These are phyloP conservation scores for Komagataella pastoris DNA, from an alignment of 805 yeast genomes.

Conservation along the genomic window DNA sequence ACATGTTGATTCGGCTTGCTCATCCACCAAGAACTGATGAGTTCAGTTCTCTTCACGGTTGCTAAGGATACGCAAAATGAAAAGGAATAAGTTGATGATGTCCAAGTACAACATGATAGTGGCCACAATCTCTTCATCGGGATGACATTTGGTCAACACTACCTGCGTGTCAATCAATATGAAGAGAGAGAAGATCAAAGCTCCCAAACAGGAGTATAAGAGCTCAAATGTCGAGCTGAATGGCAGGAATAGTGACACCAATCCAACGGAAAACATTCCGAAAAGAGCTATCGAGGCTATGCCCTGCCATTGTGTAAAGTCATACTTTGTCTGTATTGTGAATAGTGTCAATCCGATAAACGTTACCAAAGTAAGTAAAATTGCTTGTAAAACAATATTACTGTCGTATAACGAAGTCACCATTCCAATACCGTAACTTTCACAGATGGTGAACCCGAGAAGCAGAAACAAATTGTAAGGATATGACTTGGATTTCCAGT, in stretches of 20 bases:
- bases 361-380: slow-evolving; percentile 51
- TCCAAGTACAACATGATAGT: slow-evolving; percentile 72
- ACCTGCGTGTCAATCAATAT: slow-evolving; percentile 73
- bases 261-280: slow-evolving; percentile 58
- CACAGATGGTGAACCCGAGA: slow-evolving; percentile 61
- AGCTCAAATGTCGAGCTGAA: slow-evolving; percentile 43
- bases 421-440: slow-evolving; percentile 61
- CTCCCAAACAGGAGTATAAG: slow-evolving; percentile 61
- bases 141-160: slow-evolving; percentile 58
- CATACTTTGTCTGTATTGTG: slow-evolving; percentile 70
- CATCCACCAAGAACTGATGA: background rate
- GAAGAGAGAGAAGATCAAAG: slow-evolving; percentile 57
- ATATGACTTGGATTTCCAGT: slow-evolving; percentile 48
- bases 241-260: slow-evolving; percentile 58
- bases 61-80: slow-evolving; percentile 50
- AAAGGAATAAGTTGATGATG: slow-evolving; percentile 66
- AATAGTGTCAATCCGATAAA: slow-evolving; percentile 68
- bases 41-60: background rate
- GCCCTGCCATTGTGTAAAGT: slow-evolving; percentile 57
- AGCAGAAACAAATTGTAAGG: slow-evolving; percentile 47
- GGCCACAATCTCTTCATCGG: slow-evolving; percentile 80
- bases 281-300: slow-evolving; percentile 41
- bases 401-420: slow-evolving; percentile 52
- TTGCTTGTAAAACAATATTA: slow-evolving; percentile 54
- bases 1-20: background rate